A percentile compares a stretch with the other conserved stretches of the same genome.
phyloP scores from a whole-genome alignment of 2,329 filamentous ascomycete species.

The Fusarium algeriense region DNA sequence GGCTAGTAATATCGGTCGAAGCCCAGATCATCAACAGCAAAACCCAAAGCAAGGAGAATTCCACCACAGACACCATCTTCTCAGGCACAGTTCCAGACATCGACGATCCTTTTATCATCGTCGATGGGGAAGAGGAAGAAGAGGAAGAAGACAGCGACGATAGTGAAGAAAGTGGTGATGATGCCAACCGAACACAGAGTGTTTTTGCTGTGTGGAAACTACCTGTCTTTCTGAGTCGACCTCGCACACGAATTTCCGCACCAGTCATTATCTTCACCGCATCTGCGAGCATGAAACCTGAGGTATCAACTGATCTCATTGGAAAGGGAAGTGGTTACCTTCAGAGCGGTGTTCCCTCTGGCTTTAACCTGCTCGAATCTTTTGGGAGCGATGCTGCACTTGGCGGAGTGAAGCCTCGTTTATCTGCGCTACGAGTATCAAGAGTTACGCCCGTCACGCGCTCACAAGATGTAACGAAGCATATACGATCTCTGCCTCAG shows the following conservation, averaged over 20 bases:
- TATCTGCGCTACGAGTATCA: slow-evolving; percentile 81
- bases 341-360: slow-evolving; percentile 74
- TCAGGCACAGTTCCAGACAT: slow-evolving; percentile 64
- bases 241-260: slow-evolving; percentile 73
- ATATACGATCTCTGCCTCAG: slow-evolving; percentile 73
- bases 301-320: slow-evolving; percentile 47
- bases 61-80: slow-evolving; percentile 71
- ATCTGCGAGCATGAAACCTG: slow-evolving; percentile 70
- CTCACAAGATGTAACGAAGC: slow-evolving; percentile 70
- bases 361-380: slow-evolving; percentile 81
- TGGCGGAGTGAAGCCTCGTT: slow-evolving; percentile 70
- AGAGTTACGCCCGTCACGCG: slow-evolving; percentile 77
- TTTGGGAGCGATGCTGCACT: slow-evolving; percentile 76
- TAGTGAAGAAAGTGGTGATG: slow-evolving; percentile 41
- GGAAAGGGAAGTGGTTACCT: slow-evolving; percentile 70
- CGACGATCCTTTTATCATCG: slow-evolving; percentile 63
- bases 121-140: slow-evolving; percentile 54
- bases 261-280: slow-evolving; percentile 75
- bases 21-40: slow-evolving; percentile 72
- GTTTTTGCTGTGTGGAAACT: slow-evolving; percentile 72
- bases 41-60: slow-evolving; percentile 60
- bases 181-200: slow-evolving; percentile 48
- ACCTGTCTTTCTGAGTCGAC: slow-evolving; percentile 68
- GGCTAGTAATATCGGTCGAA: slow-evolving; percentile 76
- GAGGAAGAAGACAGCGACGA: slow-evolving; percentile 52